These are phyloP conservation scores for Adansonia digitata DNA, from an alignment of 345 rosid genomes.

Conservation along the genomic window DNA sequence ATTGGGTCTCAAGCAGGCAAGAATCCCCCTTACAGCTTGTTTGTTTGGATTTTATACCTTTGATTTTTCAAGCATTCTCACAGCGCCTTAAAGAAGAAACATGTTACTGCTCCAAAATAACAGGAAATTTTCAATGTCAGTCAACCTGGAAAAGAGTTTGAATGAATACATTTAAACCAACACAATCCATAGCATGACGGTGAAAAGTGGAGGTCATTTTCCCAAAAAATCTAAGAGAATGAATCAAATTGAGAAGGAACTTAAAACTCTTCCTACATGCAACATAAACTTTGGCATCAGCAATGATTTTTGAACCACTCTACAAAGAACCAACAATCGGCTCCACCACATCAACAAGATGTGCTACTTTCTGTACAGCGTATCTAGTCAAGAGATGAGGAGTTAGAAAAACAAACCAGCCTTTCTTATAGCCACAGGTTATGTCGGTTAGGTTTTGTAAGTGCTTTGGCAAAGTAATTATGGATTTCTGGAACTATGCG, in stretches of 20 bases:
- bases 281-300: constrained; percentile 17
- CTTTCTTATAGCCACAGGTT: constrained; percentile 46
- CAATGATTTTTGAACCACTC: constrained; percentile 19
- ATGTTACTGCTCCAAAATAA: no score
- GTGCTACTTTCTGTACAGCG: constrained; percentile 40
- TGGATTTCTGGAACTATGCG: constrained; percentile 70
- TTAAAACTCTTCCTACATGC: background rate
- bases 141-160: no score
- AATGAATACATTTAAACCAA: background rate
- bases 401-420: constrained; percentile 16
- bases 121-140: no score
- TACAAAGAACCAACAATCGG: constrained; percentile 16
- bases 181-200: background rate
- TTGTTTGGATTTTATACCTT: no score
- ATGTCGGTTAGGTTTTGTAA: constrained; percentile 60
- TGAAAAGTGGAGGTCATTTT: background rate
- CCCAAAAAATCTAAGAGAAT: background rate
- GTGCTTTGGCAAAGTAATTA: constrained; percentile 68
- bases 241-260: constrained; percentile 19
- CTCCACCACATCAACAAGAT: constrained; percentile 16
- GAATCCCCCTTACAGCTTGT: no score
- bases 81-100: no score
- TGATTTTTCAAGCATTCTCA: no score
- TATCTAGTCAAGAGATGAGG: constrained; percentile 30
- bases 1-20: no score